These are phyloP conservation scores for Rhizopus microsporus DNA, from an alignment of 371 early-diverging fungal genomes.

Conservation along the genomic window DNA sequence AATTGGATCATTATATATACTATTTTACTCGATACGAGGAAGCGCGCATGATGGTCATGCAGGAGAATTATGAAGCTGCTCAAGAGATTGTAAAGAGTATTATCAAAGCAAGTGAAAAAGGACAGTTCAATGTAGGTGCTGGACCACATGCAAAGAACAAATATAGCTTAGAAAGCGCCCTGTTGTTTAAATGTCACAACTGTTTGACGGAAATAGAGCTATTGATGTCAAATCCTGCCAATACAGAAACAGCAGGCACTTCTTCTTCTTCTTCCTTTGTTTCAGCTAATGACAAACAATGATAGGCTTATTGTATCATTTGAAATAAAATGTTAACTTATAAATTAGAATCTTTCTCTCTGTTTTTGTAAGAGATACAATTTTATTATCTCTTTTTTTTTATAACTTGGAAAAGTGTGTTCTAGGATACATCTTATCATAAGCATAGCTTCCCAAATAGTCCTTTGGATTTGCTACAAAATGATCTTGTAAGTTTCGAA, in stretches of 20 bases:
- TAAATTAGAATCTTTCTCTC: too few species aligned
- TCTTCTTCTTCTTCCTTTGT: too few species aligned
- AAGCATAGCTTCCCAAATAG: constrained; percentile 38
- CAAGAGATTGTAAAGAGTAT: constrained; percentile 47
- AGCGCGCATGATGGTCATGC: constrained; percentile 46
- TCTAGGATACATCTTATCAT: constrained; percentile 47
- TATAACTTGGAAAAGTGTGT: constrained; percentile 39
- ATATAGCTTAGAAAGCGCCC: constrained; percentile 46
- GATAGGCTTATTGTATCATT: too few species aligned
- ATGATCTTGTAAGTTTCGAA: constrained; percentile 53
- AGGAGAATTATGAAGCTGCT: constrained; percentile 48
- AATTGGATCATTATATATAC: constrained; percentile 67
- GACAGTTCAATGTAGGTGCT: constrained; percentile 40
- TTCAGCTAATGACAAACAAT: too few species aligned
- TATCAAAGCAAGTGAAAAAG: constrained; percentile 41
- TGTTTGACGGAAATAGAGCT: constrained; percentile 29
- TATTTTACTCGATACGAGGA: constrained; percentile 64
- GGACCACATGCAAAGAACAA: constrained; percentile 50
- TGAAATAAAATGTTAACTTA: too few species aligned
- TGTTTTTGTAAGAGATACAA: neutral
- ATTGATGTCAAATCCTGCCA: constrained; percentile 11
- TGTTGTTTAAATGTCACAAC: constrained; percentile 52
- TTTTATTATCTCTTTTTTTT: neutral
- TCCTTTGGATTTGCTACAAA: constrained; percentile 45
- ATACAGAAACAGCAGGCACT: too few species aligned